Conservation (phyloP, 768 basidiomycete genomes). For the Suillus ampliporus region DNA sequence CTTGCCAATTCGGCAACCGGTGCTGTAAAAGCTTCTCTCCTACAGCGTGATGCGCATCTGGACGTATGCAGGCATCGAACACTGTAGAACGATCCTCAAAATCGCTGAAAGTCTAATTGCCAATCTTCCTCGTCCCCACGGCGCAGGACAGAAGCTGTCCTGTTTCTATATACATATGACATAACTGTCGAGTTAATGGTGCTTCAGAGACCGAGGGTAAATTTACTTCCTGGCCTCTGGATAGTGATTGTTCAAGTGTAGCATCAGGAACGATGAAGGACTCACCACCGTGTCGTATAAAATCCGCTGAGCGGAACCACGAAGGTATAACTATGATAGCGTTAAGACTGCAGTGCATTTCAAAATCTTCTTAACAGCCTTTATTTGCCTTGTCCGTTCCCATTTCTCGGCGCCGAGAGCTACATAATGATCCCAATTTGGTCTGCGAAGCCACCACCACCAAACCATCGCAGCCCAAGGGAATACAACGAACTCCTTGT, state of each 20-base stretch:
- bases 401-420: slow-evolving; percentile 47
- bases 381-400: slow-evolving; percentile 21
- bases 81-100: background rate
- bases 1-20: too few species aligned
- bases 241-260: too few species aligned
- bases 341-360: slow-evolving; percentile 11
- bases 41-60: too few species aligned
- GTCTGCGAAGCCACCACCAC: slow-evolving; percentile 42
- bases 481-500: too few species aligned
- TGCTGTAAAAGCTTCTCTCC: too few species aligned
- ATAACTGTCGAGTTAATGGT: too few species aligned
- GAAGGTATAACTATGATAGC: slow-evolving; percentile 12
- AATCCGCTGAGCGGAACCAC: slow-evolving; percentile 10
- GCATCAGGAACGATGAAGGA: too few species aligned
- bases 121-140: too few species aligned
- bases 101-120: background rate
- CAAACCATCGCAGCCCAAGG: slow-evolving; percentile 40
- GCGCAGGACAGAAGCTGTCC: background rate
- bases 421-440: slow-evolving; percentile 41
- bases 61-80: too few species aligned
- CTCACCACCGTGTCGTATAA: background rate
- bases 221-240: too few species aligned
- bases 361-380: slow-evolving; percentile 10
- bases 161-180: background rate
- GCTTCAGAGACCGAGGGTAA: too few species aligned